Base-by-base conservation (phyloP, 345 rosid genomes). In the Orychophragmus violaceus region DNA sequence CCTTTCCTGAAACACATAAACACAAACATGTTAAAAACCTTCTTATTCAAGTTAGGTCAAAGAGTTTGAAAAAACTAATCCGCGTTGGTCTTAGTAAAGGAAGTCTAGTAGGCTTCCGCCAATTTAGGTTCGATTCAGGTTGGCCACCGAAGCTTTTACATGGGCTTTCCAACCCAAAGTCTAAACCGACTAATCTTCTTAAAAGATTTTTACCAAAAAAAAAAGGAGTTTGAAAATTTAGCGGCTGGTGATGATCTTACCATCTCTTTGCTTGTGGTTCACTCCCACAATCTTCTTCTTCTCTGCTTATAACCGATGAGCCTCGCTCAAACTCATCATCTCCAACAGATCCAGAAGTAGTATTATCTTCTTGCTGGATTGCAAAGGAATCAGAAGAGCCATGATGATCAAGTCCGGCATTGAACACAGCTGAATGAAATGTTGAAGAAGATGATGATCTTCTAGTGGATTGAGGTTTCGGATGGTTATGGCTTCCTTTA, bases 401-500 rank as follows among this genome's bases (percentile, higher is more conserved):
- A 44, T 70, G 57, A 35, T 65, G 71, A 50, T 74, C 77, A 11
- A 74, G 39, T 19, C 72, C 18, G 8, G 57, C 57, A 28, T 64
- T 72, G 59, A 45, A 71, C 29, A 74, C 42, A 22, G 81, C 73
- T 56, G 77, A 74, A n/a, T 75, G 83, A 57, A 46, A 69, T 11
- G 65, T 27, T 2, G 79, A 70, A 59, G 78, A 80, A 25, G 86
- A 81, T 12, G 86, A 76, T 1, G 88, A 81, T 76, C 86, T 76
- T 66, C 85, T 79, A 5, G 85, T 84, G 8, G 94, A 82, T 14
- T 77, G 91, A 66, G 97, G 97, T 70, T 86, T 86, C 25, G 97
- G 81, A 82, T 94, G 99, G 76, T 88, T 94, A 66, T 94, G 99
- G 55, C 85, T 85, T 54, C 99, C 99, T 22, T 88, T 94, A 33